Conservation (phyloP, 2,329 filamentous ascomycete genomes). For the Colletotrichum phormii region DNA sequence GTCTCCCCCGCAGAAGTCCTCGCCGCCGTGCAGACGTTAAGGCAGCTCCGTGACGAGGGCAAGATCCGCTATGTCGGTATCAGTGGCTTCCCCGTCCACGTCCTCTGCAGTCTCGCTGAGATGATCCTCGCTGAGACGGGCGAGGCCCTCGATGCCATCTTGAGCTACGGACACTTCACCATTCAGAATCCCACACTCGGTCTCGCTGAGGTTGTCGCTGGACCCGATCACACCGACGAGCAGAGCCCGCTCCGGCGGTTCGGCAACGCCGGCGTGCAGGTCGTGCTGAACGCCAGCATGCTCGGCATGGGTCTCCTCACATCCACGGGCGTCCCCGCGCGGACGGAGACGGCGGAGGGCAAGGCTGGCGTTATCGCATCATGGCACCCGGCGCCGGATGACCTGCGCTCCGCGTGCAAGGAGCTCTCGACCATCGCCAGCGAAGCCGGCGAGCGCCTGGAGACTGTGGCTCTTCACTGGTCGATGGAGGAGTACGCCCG, state of each 20-base stretch:
- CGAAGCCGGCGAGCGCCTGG: constrained; percentile 76
- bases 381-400: constrained; percentile 86
- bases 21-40: constrained; percentile 75
- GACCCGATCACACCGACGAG: constrained; percentile 89
- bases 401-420: constrained; percentile 73
- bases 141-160: constrained; percentile 22
- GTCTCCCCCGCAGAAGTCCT: constrained; percentile 75
- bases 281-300: constrained; percentile 89
- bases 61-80: constrained; percentile 87
- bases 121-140: constrained; percentile 23
- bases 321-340: constrained; percentile 70
- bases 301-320: constrained; percentile 92
- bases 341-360: constrained; percentile 14
- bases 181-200: constrained; percentile 49
- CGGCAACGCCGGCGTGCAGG: constrained; percentile 77
- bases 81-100: constrained; percentile 85
- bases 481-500: constrained; percentile 74
- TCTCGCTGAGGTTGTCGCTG: constrained; percentile 87
- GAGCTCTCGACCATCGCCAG: constrained; percentile 73
- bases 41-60: constrained; percentile 79
- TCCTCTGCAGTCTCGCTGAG: constrained; percentile 78
- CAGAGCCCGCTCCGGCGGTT: constrained; percentile 81
- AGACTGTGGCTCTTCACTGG: constrained; percentile 86
- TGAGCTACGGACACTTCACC: constrained; percentile 34
- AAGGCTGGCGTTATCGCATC: constrained; percentile 81